phyloP scores from a whole-genome alignment of 768 basidiomycete species.

The Amyloporia xantha region DNA sequence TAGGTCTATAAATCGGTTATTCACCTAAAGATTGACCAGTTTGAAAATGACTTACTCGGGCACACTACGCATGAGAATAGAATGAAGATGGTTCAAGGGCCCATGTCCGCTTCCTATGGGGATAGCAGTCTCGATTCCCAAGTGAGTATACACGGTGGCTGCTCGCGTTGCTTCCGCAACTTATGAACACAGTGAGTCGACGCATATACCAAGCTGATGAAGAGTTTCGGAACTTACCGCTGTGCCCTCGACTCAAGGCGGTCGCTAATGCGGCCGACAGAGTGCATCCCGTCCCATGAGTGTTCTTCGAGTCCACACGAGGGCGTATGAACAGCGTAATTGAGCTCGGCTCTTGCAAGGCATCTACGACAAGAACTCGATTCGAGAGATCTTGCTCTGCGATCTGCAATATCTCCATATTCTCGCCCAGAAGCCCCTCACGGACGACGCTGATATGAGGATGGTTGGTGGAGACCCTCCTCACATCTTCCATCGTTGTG shows the following conservation, averaged over 20 bases:
- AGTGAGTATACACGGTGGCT: slow-evolving; percentile 69
- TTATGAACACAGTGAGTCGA: slow-evolving; percentile 16
- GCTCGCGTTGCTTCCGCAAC: slow-evolving; percentile 50
- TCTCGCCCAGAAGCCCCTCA: slow-evolving; percentile 43
- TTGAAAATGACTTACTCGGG: slow-evolving; percentile 41
- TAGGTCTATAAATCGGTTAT: slow-evolving; percentile 37
- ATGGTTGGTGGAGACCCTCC: slow-evolving; percentile 20
- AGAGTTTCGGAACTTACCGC: no score
- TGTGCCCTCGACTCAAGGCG: slow-evolving; percentile 45
- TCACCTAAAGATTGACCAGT: neutral
- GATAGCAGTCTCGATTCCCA: slow-evolving; percentile 63
- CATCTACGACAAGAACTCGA: slow-evolving; percentile 50
- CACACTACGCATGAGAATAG: slow-evolving; percentile 40
- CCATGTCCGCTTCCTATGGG: slow-evolving; percentile 72
- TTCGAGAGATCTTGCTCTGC: slow-evolving; percentile 15
- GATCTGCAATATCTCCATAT: slow-evolving; percentile 55
- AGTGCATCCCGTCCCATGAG: slow-evolving; percentile 93
- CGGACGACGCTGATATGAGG: slow-evolving; percentile 33
- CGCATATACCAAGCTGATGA: neutral
- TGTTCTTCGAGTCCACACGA: slow-evolving; percentile 58
- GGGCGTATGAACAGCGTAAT: slow-evolving; percentile 54
- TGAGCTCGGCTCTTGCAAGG: slow-evolving; percentile 38
- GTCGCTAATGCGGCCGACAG: slow-evolving; percentile 78
- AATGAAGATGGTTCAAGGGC: slow-evolving; percentile 82
- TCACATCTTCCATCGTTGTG: slow-evolving; percentile 40